Evolutionary conservation across 257 asterid genomes (phyloP).

Genomic region (Solanum arcanum): DNA sequence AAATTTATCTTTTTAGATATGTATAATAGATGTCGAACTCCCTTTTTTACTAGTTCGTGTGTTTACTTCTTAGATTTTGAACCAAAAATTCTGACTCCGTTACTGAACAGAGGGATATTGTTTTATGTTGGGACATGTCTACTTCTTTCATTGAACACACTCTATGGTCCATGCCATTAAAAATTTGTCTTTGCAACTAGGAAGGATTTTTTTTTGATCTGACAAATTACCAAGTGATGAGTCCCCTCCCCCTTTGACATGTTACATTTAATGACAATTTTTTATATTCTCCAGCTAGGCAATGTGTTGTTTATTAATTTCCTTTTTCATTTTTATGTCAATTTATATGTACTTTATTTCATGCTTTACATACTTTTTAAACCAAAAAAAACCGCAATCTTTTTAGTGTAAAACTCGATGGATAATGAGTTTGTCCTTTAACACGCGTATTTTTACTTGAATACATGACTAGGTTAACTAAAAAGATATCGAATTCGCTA

Average conservation of each 20-base stretch:
- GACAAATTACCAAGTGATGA: constrained; percentile 1
- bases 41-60: neutral
- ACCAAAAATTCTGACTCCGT: neutral
- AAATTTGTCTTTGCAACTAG: neutral
- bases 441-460: neutral
- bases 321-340: neutral
- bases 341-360: neutral
- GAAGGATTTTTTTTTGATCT: neutral
- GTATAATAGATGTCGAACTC: neutral
- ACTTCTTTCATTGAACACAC: neutral
- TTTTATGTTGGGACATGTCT: neutral
- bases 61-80: neutral
- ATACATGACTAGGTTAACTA: no score
- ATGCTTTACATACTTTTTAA: no score
- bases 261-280: neutral
- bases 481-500: neutral
- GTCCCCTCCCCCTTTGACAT: neutral
- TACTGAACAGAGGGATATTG: neutral
- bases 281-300: neutral
- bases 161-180: neutral
- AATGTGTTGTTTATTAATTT: neutral
- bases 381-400: neutral
- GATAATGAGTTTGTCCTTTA: neutral
- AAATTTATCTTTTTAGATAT: no score
- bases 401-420: neutral